Conservation (phyloP, 2,329 filamentous ascomycete genomes). For the Trichoderma afroharzianum region DNA sequence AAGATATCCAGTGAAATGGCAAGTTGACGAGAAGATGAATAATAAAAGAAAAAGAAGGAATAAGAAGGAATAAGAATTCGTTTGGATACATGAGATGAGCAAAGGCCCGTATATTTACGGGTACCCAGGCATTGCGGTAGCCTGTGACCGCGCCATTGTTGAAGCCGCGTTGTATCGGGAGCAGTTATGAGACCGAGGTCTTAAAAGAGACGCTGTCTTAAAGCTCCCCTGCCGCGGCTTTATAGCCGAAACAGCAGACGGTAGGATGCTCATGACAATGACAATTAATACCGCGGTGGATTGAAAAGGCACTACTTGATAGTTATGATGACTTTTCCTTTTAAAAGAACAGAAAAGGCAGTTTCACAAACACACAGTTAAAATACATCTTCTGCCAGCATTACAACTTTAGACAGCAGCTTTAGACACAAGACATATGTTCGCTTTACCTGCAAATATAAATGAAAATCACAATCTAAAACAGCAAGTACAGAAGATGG, state of each 20-base stretch:
- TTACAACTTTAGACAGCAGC: neutral
- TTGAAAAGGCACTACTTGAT: neutral
- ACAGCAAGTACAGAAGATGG: neutral
- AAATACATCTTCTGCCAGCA: neutral
- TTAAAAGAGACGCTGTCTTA: neutral
- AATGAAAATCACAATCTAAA: neutral
- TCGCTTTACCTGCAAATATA: neutral
- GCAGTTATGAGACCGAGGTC: conserved; percentile 6
- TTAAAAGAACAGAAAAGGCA: neutral
- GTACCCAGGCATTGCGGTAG: neutral
- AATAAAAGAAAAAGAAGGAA: neutral
- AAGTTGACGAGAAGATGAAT: neutral
- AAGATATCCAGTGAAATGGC: neutral
- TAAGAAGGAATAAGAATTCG: neutral
- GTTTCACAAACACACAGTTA: neutral
- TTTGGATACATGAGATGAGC: neutral
- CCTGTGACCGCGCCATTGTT: neutral
- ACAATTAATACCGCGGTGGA: neutral
- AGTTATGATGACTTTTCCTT: neutral
- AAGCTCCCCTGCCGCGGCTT: neutral
- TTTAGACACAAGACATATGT: neutral
- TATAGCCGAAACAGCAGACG: neutral
- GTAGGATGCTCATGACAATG: neutral
- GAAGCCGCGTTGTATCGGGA: neutral
- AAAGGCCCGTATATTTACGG: neutral